Conservation (phyloP, 2,329 filamentous ascomycete genomes). For the Neonectria ditissima region DNA sequence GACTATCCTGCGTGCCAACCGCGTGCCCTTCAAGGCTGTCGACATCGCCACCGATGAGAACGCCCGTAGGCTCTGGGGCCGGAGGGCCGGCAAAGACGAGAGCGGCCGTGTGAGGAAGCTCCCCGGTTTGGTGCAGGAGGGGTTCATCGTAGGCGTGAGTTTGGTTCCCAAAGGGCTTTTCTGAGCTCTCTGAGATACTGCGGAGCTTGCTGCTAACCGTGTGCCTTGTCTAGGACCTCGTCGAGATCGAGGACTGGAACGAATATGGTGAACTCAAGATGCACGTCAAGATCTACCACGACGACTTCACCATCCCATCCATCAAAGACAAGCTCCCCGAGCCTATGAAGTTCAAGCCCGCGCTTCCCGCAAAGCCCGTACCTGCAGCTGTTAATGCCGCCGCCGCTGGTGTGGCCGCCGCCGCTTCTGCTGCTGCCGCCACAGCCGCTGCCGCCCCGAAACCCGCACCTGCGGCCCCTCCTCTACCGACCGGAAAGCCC, state of each 20-base stretch:
- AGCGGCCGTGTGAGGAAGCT: slow-evolving; percentile 77
- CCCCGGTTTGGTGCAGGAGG: slow-evolving; percentile 88
- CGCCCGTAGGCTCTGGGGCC: slow-evolving; percentile 88
- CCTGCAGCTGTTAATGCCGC: slow-evolving; percentile 34
- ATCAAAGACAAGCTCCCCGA: slow-evolving; percentile 64
- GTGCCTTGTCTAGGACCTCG: slow-evolving; percentile 76
- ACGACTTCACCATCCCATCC: slow-evolving; percentile 69
- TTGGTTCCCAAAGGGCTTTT: neutral
- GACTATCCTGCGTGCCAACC: slow-evolving; percentile 95
- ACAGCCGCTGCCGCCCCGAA: slow-evolving; percentile 37
- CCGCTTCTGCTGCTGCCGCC: slow-evolving; percentile 41
- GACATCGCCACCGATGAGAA: slow-evolving; percentile 92
- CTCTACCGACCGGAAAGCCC: slow-evolving; percentile 42
- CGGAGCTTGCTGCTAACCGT: neutral
- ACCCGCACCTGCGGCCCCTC: slow-evolving; percentile 40
- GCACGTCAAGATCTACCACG: slow-evolving; percentile 78
- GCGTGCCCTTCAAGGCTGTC: slow-evolving; percentile 91
- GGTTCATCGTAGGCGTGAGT: slow-evolving; percentile 85
- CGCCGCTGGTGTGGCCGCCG: slow-evolving; percentile 40
- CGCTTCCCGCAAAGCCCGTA: slow-evolving; percentile 40
- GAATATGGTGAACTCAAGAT: slow-evolving; percentile 96
- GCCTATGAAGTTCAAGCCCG: slow-evolving; percentile 45
- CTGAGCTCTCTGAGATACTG: neutral
- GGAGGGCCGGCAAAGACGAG: slow-evolving; percentile 79
- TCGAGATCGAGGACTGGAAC: slow-evolving; percentile 98